Evolutionary conservation across 805 yeast genomes (phyloP).

Genomic region (Hagleromyces aurorensis): DNA sequence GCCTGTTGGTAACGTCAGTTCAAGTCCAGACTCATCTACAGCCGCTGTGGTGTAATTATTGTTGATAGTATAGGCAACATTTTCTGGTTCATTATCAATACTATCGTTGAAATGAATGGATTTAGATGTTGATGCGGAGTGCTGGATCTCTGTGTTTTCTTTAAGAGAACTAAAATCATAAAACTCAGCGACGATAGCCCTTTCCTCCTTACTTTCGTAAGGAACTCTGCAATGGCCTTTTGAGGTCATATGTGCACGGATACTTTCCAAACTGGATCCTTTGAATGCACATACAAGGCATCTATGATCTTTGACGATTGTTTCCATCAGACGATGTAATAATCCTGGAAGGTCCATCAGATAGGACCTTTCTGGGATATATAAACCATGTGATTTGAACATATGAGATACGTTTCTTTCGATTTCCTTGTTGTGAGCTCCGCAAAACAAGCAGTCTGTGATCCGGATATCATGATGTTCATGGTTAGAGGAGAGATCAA

Average conservation of each 20-base stretch:
- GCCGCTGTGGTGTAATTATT: conserved; percentile 32
- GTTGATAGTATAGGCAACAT: conserved; percentile 22
- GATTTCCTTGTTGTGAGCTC: conserved; percentile 41
- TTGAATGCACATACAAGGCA: conserved; percentile 78
- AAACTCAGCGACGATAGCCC: conserved; percentile 64
- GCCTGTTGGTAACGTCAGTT: conserved; percentile 71
- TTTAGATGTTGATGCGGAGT: conserved; percentile 19
- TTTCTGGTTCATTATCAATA: conserved; percentile 25
- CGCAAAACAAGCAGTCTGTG: conserved; percentile 52
- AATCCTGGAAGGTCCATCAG: conserved; percentile 65
- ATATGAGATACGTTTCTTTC: conserved; percentile 66
- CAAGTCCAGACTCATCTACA: conserved; percentile 50
- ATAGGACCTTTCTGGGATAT: conserved; percentile 73
- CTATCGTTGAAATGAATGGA: conserved; percentile 22
- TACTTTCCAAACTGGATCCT: conserved; percentile 79
- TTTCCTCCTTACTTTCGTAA: conserved; percentile 74
- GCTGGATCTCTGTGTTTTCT: conserved; percentile 24
- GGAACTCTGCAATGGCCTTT: conserved; percentile 89
- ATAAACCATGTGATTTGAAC: conserved; percentile 75
- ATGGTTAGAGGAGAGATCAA: conserved; percentile 19
- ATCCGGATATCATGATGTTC: conserved; percentile 34
- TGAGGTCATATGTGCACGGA: conserved; percentile 77
- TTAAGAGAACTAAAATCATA: conserved; percentile 73
- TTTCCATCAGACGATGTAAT: conserved; percentile 66
- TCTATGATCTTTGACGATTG: conserved; percentile 72